Conservation (phyloP, 129 eudicot genomes). For the Ambrosia artemisiifolia region DNA sequence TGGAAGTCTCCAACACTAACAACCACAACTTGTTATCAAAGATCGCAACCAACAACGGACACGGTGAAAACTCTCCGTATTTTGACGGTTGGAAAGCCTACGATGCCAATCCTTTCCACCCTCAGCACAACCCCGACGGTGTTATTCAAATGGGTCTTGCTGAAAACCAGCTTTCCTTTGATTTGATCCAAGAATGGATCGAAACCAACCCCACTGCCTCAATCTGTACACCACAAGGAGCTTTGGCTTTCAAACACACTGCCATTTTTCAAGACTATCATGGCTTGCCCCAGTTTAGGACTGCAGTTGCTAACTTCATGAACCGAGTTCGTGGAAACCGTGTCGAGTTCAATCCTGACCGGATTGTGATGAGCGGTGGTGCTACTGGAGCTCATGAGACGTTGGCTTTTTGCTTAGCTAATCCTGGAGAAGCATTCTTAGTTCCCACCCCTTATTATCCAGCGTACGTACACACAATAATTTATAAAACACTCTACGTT, state of each 20-base stretch:
- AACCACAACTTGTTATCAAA: constrained; percentile 34
- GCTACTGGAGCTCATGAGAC: constrained; percentile 69
- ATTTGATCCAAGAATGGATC: constrained; percentile 48
- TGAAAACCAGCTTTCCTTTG: constrained; percentile 50
- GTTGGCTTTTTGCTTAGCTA: constrained; percentile 49
- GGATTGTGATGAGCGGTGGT: constrained; percentile 62
- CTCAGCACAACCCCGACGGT: constrained; percentile 37
- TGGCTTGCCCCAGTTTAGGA: constrained; percentile 50
- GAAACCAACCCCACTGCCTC: constrained; percentile 38
- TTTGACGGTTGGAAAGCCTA: constrained; percentile 77
- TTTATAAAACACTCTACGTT: too few species aligned
- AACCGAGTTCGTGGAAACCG: constrained; percentile 49
- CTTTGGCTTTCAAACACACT: constrained; percentile 27
- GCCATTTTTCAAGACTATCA: constrained; percentile 64
- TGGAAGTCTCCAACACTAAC: neutral
- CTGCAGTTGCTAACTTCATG: constrained; percentile 58
- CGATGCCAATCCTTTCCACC: constrained; percentile 51
- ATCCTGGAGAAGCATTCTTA: constrained; percentile 57
- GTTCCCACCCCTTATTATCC: constrained; percentile 70
- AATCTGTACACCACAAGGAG: constrained; percentile 44
- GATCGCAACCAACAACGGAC: constrained; percentile 51
- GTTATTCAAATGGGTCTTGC: constrained; percentile 77
- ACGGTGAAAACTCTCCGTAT: constrained; percentile 67
- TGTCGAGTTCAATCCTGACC: constrained; percentile 44
- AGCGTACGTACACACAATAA: constrained; percentile 38